These are phyloP conservation scores for Hirsutella rhossiliensis DNA, from an alignment of 2,329 filamentous ascomycete species.

Conservation along the genomic window DNA sequence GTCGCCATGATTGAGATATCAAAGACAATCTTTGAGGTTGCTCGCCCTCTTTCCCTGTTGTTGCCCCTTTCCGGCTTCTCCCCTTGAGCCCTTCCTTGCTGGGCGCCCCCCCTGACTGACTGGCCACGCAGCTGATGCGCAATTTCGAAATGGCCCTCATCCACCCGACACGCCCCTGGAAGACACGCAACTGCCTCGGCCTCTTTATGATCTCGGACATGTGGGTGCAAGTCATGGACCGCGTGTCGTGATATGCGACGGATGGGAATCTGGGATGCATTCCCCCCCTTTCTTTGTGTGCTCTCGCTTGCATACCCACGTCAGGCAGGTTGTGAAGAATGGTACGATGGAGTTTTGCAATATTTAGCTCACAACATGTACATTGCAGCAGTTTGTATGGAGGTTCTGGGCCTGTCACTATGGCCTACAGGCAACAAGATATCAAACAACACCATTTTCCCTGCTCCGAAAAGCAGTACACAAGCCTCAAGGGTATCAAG, in stretches of 20 bases:
- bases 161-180: conserved; percentile 15
- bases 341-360: no score
- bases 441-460: no score
- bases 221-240: conserved; percentile 18
- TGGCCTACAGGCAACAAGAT: no score
- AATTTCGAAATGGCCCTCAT: conserved; percentile 16
- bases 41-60: neutral
- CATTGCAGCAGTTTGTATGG: no score
- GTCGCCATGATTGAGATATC: conserved; percentile 25
- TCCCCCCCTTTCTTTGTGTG: no score
- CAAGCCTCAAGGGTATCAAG: no score
- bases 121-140: conserved; percentile 12
- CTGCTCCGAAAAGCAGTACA: no score
- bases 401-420: no score
- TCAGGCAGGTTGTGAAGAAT: no score
- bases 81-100: neutral
- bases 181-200: conserved; percentile 12
- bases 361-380: no score
- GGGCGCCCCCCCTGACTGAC: neutral
- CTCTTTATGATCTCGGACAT: conserved; percentile 18
- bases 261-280: no score
- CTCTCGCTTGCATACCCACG: no score
- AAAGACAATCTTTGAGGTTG: conserved; percentile 29
- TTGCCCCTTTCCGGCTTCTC: neutral
- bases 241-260: conserved; percentile 1